Percentiles rank a stretch among this genome's conserved stretches.
Conservation (phyloP, 2,329 filamentous ascomycete species). For the Claviceps sp. region DNA sequence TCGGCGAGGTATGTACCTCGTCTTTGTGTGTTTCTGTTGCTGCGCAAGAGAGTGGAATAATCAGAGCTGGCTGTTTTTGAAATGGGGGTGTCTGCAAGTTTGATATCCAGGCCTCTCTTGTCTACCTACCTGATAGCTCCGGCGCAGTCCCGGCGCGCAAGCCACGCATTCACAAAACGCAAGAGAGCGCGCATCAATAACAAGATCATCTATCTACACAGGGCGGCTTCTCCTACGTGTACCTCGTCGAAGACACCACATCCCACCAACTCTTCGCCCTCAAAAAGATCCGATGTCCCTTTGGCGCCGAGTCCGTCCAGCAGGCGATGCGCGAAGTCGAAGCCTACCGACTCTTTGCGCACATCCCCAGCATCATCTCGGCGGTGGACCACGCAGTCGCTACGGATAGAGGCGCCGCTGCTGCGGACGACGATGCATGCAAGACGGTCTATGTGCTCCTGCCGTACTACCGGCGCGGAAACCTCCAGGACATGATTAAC, state of each 20-base stretch:
- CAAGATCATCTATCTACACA: not conserved
- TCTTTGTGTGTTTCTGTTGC: no score
- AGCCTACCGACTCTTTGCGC: conserved; percentile 81
- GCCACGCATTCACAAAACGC: no score
- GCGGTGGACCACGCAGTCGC: conserved; percentile 72
- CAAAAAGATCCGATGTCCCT: conserved; percentile 98
- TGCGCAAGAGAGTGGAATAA: no score
- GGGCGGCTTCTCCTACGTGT: conserved; percentile 98
- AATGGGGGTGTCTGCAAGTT: no score
- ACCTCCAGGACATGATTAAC: conserved; percentile 96
- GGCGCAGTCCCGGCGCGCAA: no score
- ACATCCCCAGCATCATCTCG: conserved; percentile 75
- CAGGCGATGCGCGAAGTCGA: conserved; percentile 95
- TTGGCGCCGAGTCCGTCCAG: conserved; percentile 89
- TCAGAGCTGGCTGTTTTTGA: no score
- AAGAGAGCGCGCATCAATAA: no score
- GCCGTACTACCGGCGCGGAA: conserved; percentile 88
- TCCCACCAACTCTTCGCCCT: conserved; percentile 79
- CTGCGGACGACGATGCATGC: conserved; percentile 43
- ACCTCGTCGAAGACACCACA: conserved; percentile 85
- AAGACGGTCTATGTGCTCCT: conserved; percentile 96
- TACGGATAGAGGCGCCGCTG: conserved; percentile 42
- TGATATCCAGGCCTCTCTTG: no score
- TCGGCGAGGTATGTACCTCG: conserved; percentile 61
- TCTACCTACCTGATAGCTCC: no score